Evolutionary conservation across 2,329 filamentous ascomycete species (phyloP), one percentile per base, ranked within the genome.

Genomic region (Aspergillus ochraceoroseus): DNA sequence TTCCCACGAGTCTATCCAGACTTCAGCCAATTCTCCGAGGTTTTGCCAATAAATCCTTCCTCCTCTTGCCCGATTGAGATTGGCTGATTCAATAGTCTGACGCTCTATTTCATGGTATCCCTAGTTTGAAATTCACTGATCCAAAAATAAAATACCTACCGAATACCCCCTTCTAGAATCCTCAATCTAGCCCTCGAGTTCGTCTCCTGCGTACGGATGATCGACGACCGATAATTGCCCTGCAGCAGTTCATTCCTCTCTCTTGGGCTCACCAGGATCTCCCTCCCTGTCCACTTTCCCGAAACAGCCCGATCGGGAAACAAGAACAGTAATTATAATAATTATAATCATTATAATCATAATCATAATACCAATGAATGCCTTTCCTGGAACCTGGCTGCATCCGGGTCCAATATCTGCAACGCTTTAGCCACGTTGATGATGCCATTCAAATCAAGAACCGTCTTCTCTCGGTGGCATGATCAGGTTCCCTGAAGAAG

Each of bases 21-120:
- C n/a, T n/a, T n/a, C n/a, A n/a, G n/a, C n/a, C n/a, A 46, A 51
- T 30, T 46, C 41, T 41, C 50, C 50, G 48, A 51, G 12, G 38
- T 41, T 53, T 47, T 27, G 36, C 19, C 14, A n/a, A n/a, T n/a
- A n/a, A n/a, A n/a, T n/a, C 25, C 20, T 15, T n/a, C 17, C 29
- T 14, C 17, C 23, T 26, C 18, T 43, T 47, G 27, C 45, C 45
- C 26, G 22, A 37, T 44, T 38, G 38, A 44, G 45, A 19, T 23
- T 44, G 41, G 41, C 33, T 41, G 23, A 19, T 44, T 36, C 47
- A 45, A 53, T 53, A 53, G 51, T 43, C 20, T 39, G 27, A 15
- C 28, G 36, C 37, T 50, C 39, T 42, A 48, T 50, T 42, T 27
- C 23, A 49, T 46, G 33, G 12, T 17, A 34, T 36, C 35, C 28